Evolutionary conservation across 202 grass and related monocot species (phyloP).

Genomic region (Cymbopogon flexuosus): DNA sequence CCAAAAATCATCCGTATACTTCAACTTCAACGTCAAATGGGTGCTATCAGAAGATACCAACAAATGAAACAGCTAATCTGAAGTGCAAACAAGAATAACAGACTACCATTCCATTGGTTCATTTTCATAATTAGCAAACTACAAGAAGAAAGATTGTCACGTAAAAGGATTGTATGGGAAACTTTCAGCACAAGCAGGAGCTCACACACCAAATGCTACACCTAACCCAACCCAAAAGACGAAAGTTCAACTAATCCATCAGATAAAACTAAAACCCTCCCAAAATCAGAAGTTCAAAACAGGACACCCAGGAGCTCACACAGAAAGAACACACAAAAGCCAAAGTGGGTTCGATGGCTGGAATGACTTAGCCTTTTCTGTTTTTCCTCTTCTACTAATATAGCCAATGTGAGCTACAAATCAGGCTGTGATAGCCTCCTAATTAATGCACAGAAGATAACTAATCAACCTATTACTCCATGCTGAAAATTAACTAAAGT

Average conservation of each 20-base stretch:
- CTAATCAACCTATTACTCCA: background rate
- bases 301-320: background rate
- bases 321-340: background rate
- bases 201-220: slow-evolving; percentile 5
- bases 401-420: background rate
- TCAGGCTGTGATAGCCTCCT: background rate
- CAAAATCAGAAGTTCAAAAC: background rate
- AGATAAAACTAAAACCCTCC: background rate
- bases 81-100: background rate
- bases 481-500: background rate
- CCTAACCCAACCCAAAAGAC: background rate
- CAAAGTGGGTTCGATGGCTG: background rate
- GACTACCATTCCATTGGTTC: background rate
- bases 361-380: background rate
- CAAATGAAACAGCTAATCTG: background rate
- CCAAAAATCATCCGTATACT: background rate
- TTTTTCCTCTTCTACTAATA: background rate
- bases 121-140: background rate
- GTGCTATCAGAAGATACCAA: background rate
- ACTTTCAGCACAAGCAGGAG: background rate
- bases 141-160: background rate
- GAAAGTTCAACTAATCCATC: background rate
- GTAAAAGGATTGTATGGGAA: background rate
- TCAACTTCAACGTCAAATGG: background rate
- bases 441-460: background rate